Evolutionary conservation across 371 early-diverging fungal genomes (phyloP), one percentile per base, ranked within the genome.

Genomic region (Actinomucor elegans): DNA sequence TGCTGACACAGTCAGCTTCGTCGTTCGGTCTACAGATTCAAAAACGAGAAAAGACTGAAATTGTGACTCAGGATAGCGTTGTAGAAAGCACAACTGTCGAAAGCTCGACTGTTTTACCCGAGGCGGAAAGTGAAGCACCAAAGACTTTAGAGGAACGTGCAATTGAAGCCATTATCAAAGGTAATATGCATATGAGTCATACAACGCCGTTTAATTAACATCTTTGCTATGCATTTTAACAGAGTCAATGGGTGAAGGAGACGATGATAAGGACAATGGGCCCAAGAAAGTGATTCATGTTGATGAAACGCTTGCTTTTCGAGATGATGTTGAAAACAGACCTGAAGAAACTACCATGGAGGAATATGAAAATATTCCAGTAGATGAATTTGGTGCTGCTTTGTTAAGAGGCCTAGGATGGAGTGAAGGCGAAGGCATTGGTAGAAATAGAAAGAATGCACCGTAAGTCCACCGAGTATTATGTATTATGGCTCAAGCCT

Each of bases 331-430:
- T 5, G 59, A 64, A 8, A 57, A 66, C 5, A 60, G 80, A 38
- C 79, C 85, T 1, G 84, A 85, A 31, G 84, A 90, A 48, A 67
- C 87, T 0, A 79, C 86, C 0, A 66, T 90, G 55, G 93, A 90
- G 3, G 88, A 90, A 37, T 96, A 95, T 55, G 91, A 89, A 34
- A 69, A 82, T 0, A 83, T 94, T 0, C 94, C 97, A 4, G 87
- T 97, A 0, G 92, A 93, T 40, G 87, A 89, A 42, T 95, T 96
- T 79, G 97, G 97, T 0, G 83, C 83, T 0, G 96, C 95, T 0
- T 65, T 96, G 51, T 64, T 97, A 46, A 80, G 94, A 26, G 94
- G 96, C 1, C 90, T 97, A 87, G 97, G 97, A 1, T 96, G 95
- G 94, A 84, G 76, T 35, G 88, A 89, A 38, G 91, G 91, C 23